Conservation (phyloP, 768 basidiomycete genomes). For the Termitomyces sp. region DNA sequence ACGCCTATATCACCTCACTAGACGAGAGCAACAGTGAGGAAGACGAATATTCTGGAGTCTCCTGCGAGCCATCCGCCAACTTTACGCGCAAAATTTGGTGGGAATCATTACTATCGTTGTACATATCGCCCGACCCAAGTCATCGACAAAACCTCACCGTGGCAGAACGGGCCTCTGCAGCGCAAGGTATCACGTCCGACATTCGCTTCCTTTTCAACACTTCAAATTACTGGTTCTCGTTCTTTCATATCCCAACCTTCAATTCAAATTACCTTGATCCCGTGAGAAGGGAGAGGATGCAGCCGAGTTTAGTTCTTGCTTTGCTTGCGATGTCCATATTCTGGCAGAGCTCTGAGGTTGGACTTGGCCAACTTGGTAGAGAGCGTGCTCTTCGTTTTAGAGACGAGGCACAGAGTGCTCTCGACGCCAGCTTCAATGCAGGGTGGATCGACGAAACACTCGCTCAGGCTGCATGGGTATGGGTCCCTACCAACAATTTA, state of each 20-base stretch:
- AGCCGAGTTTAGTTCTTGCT: conserved; percentile 63
- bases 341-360: conserved; percentile 66
- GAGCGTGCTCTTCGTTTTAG: conserved; percentile 55
- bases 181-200: conserved; percentile 46
- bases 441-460: conserved; percentile 73
- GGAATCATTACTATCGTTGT: conserved; percentile 63
- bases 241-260: conserved; percentile 69
- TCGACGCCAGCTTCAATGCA: conserved; percentile 69
- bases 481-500: conserved; percentile 12
- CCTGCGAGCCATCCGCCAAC: conserved; percentile 55
- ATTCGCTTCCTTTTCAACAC: conserved; percentile 60
- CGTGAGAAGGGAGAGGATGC: conserved; percentile 48
- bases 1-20: conserved; percentile 16
- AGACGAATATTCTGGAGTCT: conserved; percentile 28
- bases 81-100: conserved; percentile 78
- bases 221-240: conserved; percentile 72
- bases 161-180: conserved; percentile 42
- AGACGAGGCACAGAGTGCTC: conserved; percentile 63
- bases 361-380: conserved; percentile 45
- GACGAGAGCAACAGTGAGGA: conserved; percentile 18
- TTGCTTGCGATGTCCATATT: conserved; percentile 64
- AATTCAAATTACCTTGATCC: conserved; percentile 57
- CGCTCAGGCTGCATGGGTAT: conserved; percentile 74
- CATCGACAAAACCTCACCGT: conserved; percentile 30
- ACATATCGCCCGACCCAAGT: conserved; percentile 34